These are phyloP conservation scores for Populus nigra DNA, from an alignment of 345 rosid genomes.

Conservation along the genomic window DNA sequence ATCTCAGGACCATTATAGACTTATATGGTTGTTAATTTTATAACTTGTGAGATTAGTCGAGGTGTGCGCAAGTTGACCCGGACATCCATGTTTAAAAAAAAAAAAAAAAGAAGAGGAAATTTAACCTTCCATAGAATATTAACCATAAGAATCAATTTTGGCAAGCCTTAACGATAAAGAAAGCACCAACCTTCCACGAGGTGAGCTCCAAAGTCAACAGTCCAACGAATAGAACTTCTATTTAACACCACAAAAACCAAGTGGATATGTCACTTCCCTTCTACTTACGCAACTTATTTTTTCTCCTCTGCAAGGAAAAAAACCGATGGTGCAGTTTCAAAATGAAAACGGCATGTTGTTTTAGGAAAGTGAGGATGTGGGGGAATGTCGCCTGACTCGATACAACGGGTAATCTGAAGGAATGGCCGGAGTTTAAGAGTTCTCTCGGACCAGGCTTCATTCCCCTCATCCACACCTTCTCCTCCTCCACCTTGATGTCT, in stretches of 20 bases:
- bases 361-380: not conserved
- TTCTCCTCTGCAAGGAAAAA: not conserved
- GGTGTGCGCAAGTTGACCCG: accelerated
- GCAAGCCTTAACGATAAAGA: conserved; percentile 4
- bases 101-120: not conserved
- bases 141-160: not conserved
- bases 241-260: no score
- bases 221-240: no score
- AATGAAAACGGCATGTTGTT: not conserved
- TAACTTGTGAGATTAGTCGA: no score
- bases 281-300: not conserved
- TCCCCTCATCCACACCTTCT: conserved; percentile 13
- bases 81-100: no score
- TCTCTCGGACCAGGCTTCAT: conserved; percentile 33
- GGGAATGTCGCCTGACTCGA: conserved; percentile 1
- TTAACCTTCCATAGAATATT: not conserved
- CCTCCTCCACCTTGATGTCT: not conserved
- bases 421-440: not conserved
- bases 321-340: not conserved
- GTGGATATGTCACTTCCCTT: no score
- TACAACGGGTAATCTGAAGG: not conserved
- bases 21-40: no score
- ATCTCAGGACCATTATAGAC: accelerated
- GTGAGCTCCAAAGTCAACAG: not conserved
- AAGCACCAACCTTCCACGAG: not conserved